phyloP scores from a whole-genome alignment of 2,329 filamentous ascomycete species.

The Penicillium carneum region DNA sequence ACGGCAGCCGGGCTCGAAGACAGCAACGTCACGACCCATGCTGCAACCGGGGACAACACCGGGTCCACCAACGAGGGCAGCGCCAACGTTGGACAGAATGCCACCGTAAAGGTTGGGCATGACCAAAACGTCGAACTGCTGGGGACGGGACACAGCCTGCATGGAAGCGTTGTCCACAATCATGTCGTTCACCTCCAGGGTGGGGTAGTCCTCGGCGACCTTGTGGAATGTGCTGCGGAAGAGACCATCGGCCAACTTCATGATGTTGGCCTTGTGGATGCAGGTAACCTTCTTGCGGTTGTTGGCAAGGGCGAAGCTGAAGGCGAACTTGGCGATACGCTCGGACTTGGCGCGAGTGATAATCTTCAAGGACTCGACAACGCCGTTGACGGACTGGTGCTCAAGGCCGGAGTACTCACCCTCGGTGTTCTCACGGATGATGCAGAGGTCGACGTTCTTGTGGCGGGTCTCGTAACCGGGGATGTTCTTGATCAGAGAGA shows the following conservation, averaged over 20 bases:
- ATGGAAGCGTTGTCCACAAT: constrained; percentile 99
- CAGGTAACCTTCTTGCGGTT: constrained; percentile 99
- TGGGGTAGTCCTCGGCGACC: constrained; percentile 92
- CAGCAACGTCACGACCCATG: constrained; percentile 97
- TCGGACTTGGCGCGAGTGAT: constrained; percentile 99
- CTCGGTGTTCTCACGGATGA: constrained; percentile 99
- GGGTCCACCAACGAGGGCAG: constrained; percentile 93
- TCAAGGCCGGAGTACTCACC: constrained; percentile 99
- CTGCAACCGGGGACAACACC: constrained; percentile 98
- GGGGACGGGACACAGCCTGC: constrained; percentile 94
- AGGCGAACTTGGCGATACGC: constrained; percentile 98
- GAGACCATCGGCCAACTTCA: constrained; percentile 98
- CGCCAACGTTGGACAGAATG: constrained; percentile 98
- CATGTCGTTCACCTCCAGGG: constrained; percentile 96
- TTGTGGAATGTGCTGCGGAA: constrained; percentile 98
- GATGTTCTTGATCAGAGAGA: constrained; percentile 99
- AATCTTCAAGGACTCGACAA: constrained; percentile 99
- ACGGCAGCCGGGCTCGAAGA: constrained; percentile 98
- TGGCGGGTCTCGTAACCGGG: constrained; percentile 97
- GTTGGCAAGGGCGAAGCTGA: constrained; percentile 96
- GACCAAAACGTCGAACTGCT: constrained; percentile 99
- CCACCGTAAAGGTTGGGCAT: constrained; percentile 99
- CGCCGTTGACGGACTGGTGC: constrained; percentile 94
- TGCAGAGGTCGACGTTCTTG: constrained; percentile 96
- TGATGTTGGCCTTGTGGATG: constrained; percentile 99